Evolutionary conservation across 495 filamentous ascomycete genomes (phyloP).

Genomic region (Penicillium riverlandense): DNA sequence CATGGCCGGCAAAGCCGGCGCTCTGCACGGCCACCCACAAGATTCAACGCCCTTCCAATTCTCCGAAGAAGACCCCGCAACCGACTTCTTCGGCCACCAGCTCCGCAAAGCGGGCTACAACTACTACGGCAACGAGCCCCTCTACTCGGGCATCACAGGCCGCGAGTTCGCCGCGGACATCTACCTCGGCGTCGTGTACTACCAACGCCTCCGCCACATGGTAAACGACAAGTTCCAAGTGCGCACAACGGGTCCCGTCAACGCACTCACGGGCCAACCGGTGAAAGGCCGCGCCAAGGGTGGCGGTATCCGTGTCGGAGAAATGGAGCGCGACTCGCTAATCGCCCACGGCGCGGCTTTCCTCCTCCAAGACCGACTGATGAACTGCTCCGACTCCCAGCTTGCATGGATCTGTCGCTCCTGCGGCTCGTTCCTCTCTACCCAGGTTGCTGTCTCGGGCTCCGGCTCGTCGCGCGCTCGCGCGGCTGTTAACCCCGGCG

Average conservation of each 20-base stretch:
- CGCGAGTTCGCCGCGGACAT: constrained; percentile 92
- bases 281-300: constrained; percentile 94
- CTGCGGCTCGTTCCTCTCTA: constrained; percentile 84
- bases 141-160: constrained; percentile 94
- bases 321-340: constrained; percentile 96
- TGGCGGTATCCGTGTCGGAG: constrained; percentile 95
- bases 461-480: constrained; percentile 21
- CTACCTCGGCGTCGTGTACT: constrained; percentile 94
- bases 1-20: constrained; percentile 87
- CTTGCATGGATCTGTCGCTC: constrained; percentile 78
- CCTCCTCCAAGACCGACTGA: constrained; percentile 85
- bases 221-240: constrained; percentile 99
- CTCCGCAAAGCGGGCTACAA: constrained; percentile 92
- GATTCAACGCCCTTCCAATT: constrained; percentile 94
- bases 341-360: constrained; percentile 93
- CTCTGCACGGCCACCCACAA: constrained; percentile 88
- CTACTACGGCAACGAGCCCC: constrained; percentile 95
- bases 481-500: constrained; percentile 19
- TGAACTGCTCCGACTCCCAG: constrained; percentile 93
- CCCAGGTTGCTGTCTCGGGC: constrained; percentile 58
- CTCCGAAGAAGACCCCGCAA: constrained; percentile 83
- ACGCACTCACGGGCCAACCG: constrained; percentile 83
- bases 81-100: constrained; percentile 93
- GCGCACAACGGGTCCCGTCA: constrained; percentile 87
- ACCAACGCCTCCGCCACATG: constrained; percentile 97